Evolutionary conservation across 2,329 filamentous ascomycete species (phyloP).

Genomic region (Mollisiaceae sp.): DNA sequence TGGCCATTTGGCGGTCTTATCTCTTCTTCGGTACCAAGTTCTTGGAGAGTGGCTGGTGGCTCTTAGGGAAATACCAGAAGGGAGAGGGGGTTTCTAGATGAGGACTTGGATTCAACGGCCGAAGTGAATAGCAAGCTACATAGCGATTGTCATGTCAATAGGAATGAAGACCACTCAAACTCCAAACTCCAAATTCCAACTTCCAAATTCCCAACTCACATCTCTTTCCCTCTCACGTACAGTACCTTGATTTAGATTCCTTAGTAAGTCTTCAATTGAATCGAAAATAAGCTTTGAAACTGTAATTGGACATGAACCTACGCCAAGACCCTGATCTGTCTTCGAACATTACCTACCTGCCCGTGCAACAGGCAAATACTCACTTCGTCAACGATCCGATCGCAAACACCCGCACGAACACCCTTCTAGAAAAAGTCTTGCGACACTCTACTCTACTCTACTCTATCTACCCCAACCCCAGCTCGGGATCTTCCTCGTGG

Average conservation of each 20-base stretch:
- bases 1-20: neutral
- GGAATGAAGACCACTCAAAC: neutral
- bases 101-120: neutral
- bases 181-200: neutral
- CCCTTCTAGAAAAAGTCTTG: constrained; percentile 4
- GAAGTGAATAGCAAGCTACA: neutral
- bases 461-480: too few relatives aligned
- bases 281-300: neutral
- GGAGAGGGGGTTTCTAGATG: neutral
- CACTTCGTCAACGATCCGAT: too few relatives aligned
- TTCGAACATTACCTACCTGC: too few relatives aligned
- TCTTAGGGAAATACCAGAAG: neutral
- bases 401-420: neutral
- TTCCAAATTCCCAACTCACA: neutral
- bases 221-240: too few relatives aligned
- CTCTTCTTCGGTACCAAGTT: neutral
- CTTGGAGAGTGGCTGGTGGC: neutral
- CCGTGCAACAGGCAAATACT: too few relatives aligned
- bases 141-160: constrained; percentile 1
- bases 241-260: neutral
- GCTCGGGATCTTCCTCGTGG: too few relatives aligned
- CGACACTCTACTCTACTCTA: neutral
- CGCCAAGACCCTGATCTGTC: too few relatives aligned
- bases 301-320: neutral
- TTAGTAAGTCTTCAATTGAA: neutral